A percentile compares a stretch with the other conserved stretches of the same genome.
Evolutionary conservation across 495 filamentous ascomycete genomes (phyloP).

Genomic region (Annulohypoxylon moriforme): DNA sequence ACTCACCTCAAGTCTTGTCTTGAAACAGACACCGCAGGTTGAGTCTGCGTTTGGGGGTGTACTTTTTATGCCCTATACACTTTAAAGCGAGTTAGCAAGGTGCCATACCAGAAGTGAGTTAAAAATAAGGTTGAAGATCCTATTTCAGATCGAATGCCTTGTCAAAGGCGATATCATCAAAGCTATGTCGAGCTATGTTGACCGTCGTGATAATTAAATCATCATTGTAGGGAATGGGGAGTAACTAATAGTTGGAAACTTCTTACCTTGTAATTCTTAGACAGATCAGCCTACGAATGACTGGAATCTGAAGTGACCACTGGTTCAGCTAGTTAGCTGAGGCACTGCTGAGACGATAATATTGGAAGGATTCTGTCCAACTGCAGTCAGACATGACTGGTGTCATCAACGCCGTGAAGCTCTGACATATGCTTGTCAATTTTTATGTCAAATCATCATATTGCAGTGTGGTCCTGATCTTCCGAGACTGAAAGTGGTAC

Average conservation of each 20-base stretch:
- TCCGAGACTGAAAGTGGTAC: constrained; percentile 14
- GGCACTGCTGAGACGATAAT: constrained; percentile 6
- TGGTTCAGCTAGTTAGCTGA: constrained; percentile 42
- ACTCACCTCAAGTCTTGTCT: neutral
- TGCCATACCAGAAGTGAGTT: neutral
- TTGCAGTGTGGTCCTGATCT: constrained; percentile 29
- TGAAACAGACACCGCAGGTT: neutral
- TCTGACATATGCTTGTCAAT: constrained; percentile 93
- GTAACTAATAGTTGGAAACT: neutral
- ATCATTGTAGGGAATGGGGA: constrained; percentile 58
- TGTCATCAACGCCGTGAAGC: constrained; percentile 74
- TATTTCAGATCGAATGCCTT: constrained; percentile 76
- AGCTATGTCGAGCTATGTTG: constrained; percentile 82
- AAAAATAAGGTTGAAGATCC: constrained; percentile 24
- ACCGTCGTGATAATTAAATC: constrained; percentile 96
- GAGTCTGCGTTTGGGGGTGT: neutral
- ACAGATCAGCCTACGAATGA: neutral
- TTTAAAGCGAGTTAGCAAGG: constrained; percentile 25
- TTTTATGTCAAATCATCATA: constrained; percentile 74
- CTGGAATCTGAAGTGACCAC: neutral
- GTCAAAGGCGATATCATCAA: constrained; percentile 96
- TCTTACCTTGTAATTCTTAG: constrained; percentile 29
- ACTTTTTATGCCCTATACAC: neutral
- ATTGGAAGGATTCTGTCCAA: constrained; percentile 25
- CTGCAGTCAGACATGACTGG: constrained; percentile 57